Evolutionary conservation across 2,329 filamentous ascomycete species (phyloP), one percentile per base, ranked within the genome.

Genomic region (Fusarium piperis): DNA sequence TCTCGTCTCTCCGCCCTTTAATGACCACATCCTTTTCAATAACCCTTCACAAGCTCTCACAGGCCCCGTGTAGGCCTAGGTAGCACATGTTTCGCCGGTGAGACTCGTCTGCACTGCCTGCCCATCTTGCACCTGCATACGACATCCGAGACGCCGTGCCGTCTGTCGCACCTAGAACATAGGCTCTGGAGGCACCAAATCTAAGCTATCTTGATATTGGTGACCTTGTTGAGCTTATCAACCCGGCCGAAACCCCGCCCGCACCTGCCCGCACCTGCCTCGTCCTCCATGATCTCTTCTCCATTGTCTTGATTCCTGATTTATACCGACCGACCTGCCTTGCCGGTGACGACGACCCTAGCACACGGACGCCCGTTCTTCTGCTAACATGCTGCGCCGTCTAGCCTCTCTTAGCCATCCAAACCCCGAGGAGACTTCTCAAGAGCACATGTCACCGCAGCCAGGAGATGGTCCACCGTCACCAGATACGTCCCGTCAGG

Each of bases 361-460:
- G 35, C 76, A 64, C 56, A 56, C 63, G 64, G 68, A 72, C 65
- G 65, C 64, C 70, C 38, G 70, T 72, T 71, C 63, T 67, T 71
- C 66, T 75, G 74, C 75, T 77, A 77, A 77, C 74, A 77, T 77
- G 75, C 56, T 77, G 38, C 75, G 75, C 71, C 75, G 75, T 68
- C 62, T 77, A 77, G 75, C 74, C 63, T 74, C 75, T 56, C 71
- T 77, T 64, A 75, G 67, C 69, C 69, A 71, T 59, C 66, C 67
- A 65, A 68, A 76, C 41, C 63, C 67, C 57, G 71, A 74, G 62
- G 73, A 74, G 58, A 70, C 59, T 72, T 72, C 77, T 70, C 74
- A 83, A 80, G 83, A 84, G 80, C 84, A 85, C 84, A 91, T 91
- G 89, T 86, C 89, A 82, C 87, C 88, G 67, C 85, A 85, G 76